Conservation (phyloP, 495 filamentous ascomycete species). For the Xylaria telfairii region DNA sequence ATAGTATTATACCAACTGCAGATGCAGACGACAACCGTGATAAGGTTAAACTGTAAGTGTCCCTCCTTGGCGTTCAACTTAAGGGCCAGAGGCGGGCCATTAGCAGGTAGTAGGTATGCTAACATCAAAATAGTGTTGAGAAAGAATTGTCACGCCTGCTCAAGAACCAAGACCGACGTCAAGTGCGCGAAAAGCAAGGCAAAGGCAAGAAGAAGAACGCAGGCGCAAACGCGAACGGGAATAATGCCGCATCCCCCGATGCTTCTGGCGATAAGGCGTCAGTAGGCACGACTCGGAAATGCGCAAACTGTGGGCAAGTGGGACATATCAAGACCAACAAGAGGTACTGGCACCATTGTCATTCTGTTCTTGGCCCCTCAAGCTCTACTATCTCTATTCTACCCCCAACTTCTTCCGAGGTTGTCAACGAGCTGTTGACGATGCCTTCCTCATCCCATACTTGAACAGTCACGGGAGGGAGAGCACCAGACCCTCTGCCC, state of each 20-base stretch:
- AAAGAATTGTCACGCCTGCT: conserved; percentile 81
- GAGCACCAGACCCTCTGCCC: neutral
- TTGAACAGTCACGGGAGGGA: neutral
- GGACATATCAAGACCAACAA: conserved; percentile 99
- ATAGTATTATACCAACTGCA: conserved; percentile 68
- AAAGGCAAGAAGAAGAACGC: conserved; percentile 65
- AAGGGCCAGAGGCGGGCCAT: conserved; percentile 29
- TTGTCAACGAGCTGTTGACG: neutral
- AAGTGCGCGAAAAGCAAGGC: conserved; percentile 83
- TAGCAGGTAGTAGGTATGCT: conserved; percentile 45
- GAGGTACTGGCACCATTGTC: conserved; percentile 65
- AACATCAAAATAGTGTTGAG: conserved; percentile 61
- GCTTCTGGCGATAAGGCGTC: conserved; percentile 53
- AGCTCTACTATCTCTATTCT: conserved; percentile 15
- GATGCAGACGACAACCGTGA: conserved; percentile 65
- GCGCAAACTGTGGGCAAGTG: conserved; percentile 92
- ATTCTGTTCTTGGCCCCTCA: conserved; percentile 20
- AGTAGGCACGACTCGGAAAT: conserved; percentile 84
- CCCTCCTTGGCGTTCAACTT: neutral
- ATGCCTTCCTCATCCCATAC: neutral
- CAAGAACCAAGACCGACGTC: conserved; percentile 88
- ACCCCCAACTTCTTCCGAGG: neutral
- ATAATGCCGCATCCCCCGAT: conserved; percentile 54
- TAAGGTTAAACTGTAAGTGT: conserved; percentile 64
- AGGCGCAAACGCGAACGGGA: conserved; percentile 50